A percentile compares a stretch with the other conserved stretches of the same genome.
phyloP scores from a whole-genome alignment of 2,329 filamentous ascomycete species.

The Stachybotrys chlorohalonatus region DNA sequence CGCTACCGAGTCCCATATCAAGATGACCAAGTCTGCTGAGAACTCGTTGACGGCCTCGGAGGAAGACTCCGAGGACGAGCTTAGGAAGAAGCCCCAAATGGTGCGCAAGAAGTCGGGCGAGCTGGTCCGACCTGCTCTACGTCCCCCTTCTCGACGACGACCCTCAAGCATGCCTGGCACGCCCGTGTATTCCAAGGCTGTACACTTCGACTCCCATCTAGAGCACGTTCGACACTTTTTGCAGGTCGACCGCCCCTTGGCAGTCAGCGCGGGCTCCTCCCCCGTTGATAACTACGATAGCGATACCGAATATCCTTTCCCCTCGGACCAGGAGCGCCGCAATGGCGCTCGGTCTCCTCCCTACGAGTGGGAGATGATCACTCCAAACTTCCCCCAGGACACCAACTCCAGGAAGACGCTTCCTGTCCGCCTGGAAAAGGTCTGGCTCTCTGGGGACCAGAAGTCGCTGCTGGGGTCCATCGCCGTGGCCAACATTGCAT shows the following conservation, averaged over 20 bases:
- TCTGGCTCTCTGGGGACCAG: conserved; percentile 82
- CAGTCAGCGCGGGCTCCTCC: conserved; percentile 89
- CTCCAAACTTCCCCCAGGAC: conserved; percentile 68
- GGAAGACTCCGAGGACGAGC: conserved; percentile 54
- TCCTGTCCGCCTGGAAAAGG: conserved; percentile 72
- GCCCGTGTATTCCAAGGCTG: conserved; percentile 88
- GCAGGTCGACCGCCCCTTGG: conserved; percentile 87
- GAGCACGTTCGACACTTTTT: conserved; percentile 95
- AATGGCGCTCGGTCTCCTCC: conserved; percentile 33
- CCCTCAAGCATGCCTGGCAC: conserved; percentile 97
- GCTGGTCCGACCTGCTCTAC: conserved; percentile 83
- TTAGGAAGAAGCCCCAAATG: conserved; percentile 71
- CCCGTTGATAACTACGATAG: conserved; percentile 82
- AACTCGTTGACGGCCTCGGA: conserved; percentile 45
- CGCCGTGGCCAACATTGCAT: conserved; percentile 79
- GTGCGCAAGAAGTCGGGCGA: conserved; percentile 98
- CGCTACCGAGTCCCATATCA: conserved; percentile 44
- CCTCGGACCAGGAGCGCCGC: conserved; percentile 34
- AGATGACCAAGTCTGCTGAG: conserved; percentile 35
- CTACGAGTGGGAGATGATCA: conserved; percentile 80
- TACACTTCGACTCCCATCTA: conserved; percentile 96
- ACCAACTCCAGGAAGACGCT: conserved; percentile 45
- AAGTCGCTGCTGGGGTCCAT: conserved; percentile 78
- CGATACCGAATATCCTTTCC: conserved; percentile 84
- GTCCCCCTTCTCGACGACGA: conserved; percentile 67